phyloP scores from a whole-genome alignment of 2,329 filamentous ascomycete species.

The Aaosphaeria pasadenensis region DNA sequence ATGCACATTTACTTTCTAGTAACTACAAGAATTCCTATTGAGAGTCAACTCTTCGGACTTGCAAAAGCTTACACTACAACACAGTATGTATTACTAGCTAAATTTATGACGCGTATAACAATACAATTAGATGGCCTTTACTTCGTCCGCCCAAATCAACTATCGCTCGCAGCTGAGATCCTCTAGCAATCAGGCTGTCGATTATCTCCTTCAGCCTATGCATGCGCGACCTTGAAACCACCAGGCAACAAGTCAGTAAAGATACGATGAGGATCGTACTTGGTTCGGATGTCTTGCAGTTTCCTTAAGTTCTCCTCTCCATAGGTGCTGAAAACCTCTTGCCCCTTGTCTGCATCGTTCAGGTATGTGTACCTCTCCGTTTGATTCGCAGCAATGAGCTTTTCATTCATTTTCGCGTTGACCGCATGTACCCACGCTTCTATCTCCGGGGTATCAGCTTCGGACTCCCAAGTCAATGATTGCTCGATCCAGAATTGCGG shows the following conservation, averaged over 20 bases:
- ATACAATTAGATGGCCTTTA: no score
- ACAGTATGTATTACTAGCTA: no score
- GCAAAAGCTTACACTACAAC: no score
- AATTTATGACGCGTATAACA: no score
- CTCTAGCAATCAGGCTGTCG: no score
- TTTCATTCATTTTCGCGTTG: conserved; percentile 48
- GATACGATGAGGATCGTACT: conserved; percentile 40
- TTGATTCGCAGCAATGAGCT: conserved; percentile 44
- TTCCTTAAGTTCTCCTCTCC: conserved; percentile 31
- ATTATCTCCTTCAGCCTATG: neutral
- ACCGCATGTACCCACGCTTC: conserved; percentile 40
- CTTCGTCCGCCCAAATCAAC: no score
- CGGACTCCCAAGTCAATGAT: conserved; percentile 10
- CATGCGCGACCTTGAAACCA: conserved; percentile 38
- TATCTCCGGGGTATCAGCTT: conserved; percentile 8
- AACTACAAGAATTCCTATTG: no score
- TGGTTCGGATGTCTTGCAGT: conserved; percentile 29
- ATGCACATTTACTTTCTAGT: no score
- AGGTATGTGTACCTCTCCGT: conserved; percentile 13
- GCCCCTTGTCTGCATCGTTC: conserved; percentile 27
- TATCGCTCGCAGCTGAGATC: no score
- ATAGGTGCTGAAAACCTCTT: conserved; percentile 41
- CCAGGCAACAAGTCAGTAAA: conserved; percentile 41
- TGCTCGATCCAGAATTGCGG: conserved; percentile 18
- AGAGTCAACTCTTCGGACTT: no score